phyloP scores from a whole-genome alignment of 805 yeast genomes.

The Yamadazyma takamatsuzukensis region DNA sequence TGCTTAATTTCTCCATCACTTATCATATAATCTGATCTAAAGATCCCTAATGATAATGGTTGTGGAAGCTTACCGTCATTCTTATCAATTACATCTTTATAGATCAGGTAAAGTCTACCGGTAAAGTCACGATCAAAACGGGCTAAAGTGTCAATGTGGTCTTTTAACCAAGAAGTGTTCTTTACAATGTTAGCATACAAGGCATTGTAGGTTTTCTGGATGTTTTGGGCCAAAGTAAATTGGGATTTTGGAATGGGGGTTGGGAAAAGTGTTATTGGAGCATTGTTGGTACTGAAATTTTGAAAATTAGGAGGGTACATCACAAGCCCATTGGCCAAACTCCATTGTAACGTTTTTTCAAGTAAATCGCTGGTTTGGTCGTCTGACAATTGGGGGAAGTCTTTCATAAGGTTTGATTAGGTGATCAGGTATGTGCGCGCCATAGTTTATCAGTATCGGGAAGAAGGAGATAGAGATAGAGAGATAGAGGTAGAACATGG shows the following conservation, averaged over 20 bases:
- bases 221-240: constrained; percentile 61
- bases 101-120: constrained; percentile 65
- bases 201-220: constrained; percentile 68
- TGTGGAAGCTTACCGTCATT: constrained; percentile 50
- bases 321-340: constrained; percentile 73
- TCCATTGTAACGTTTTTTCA: constrained; percentile 65
- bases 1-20: constrained; percentile 55
- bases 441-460: no score
- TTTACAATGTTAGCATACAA: constrained; percentile 68
- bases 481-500: no score
- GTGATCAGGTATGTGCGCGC: no score
- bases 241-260: constrained; percentile 75
- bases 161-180: constrained; percentile 56
- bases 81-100: constrained; percentile 43
- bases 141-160: constrained; percentile 52
- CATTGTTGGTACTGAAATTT: constrained; percentile 47
- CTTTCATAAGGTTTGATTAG: constrained; percentile 14
- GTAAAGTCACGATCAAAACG: constrained; percentile 73
- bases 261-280: constrained; percentile 90
- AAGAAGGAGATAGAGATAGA: no score
- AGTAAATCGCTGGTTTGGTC: constrained; percentile 30
- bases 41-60: constrained; percentile 73
- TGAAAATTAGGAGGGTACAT: constrained; percentile 67
- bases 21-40: constrained; percentile 84
- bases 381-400: constrained; percentile 30